Percentiles rank a stretch among this genome's conserved stretches.
Evolutionary conservation across 73 alveolate genomes (phyloP).

Genomic region (Effrenium voratum): DNA sequence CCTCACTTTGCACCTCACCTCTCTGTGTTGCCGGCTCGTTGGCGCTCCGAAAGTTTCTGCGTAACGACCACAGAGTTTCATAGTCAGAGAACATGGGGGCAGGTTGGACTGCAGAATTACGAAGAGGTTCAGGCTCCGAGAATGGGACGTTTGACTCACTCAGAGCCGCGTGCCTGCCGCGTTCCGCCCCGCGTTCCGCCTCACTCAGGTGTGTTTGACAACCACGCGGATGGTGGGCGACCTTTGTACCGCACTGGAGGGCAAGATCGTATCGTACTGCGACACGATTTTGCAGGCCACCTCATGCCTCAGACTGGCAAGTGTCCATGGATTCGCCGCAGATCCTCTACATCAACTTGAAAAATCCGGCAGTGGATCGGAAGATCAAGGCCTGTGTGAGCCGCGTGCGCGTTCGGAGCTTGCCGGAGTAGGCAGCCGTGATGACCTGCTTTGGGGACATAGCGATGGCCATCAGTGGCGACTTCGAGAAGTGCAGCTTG

Average conservation of each 20-base stretch:
- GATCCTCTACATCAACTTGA: constrained; percentile 91
- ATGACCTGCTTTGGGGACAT: constrained; percentile 94
- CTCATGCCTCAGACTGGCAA: not conserved
- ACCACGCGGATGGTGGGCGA: constrained; percentile 92
- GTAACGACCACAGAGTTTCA: not conserved
- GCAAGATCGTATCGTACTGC: constrained; percentile 39
- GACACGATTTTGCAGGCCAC: constrained; percentile 9
- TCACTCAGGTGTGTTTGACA: constrained; percentile 79
- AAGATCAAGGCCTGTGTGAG: constrained; percentile 66
- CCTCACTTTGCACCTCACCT: constrained; percentile 84
- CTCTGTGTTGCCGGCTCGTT: not conserved
- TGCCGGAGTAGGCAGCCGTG: constrained; percentile 6
- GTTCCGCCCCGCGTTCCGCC: not conserved
- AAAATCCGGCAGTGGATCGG: constrained; percentile 91
- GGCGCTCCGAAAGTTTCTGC: not conserved
- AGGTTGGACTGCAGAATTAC: constrained; percentile 70
- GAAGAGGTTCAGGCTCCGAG: constrained; percentile 48
- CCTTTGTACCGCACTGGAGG: constrained; percentile 76
- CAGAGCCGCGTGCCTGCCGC: not conserved
- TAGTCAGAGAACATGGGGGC: not conserved
- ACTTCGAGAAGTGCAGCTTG: constrained; percentile 81
- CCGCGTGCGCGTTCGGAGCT: not conserved
- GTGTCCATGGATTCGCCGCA: not conserved
- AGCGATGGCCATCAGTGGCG: constrained; percentile 91
- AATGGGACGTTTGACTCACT: too few relatives aligned